A percentile compares a stretch with the other conserved stretches of the same genome.
Conservation (phyloP, 148 eudicot genomes). For the Rhododendron kiyosumense region DNA sequence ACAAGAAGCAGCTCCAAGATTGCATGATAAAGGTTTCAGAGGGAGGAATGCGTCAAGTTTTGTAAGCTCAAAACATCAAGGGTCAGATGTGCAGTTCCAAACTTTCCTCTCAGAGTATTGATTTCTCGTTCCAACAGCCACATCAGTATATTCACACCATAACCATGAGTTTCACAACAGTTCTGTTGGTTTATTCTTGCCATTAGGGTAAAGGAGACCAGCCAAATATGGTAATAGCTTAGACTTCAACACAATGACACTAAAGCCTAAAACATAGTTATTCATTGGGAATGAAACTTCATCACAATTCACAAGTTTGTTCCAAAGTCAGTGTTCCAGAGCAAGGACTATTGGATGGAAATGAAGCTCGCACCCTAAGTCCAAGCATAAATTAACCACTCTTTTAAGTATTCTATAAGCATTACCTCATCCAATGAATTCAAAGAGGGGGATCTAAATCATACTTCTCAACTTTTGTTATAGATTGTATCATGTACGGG, state of each 20-base stretch:
- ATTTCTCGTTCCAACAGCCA: neutral
- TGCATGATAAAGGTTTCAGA: neutral
- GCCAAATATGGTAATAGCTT: neutral
- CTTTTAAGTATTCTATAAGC: neutral
- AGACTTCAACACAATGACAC: neutral
- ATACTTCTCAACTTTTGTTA: neutral
- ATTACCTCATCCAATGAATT: neutral
- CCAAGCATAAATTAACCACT: neutral
- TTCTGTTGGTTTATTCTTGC: neutral
- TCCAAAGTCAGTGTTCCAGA: neutral
- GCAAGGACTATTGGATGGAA: neutral
- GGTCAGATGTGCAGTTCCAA: constrained; percentile 4
- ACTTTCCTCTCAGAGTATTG: neutral
- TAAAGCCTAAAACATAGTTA: neutral
- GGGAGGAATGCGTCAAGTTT: neutral
- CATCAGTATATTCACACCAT: neutral
- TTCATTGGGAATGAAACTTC: neutral
- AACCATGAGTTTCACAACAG: neutral
- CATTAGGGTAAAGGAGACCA: neutral
- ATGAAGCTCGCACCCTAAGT: neutral
- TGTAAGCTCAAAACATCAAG: neutral
- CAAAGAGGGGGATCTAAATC: neutral
- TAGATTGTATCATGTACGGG: neutral
- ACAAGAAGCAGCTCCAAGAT: neutral
- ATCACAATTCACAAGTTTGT: neutral